Base-by-base conservation (phyloP, 495 filamentous ascomycete species). In the Xylaria venustula region DNA sequence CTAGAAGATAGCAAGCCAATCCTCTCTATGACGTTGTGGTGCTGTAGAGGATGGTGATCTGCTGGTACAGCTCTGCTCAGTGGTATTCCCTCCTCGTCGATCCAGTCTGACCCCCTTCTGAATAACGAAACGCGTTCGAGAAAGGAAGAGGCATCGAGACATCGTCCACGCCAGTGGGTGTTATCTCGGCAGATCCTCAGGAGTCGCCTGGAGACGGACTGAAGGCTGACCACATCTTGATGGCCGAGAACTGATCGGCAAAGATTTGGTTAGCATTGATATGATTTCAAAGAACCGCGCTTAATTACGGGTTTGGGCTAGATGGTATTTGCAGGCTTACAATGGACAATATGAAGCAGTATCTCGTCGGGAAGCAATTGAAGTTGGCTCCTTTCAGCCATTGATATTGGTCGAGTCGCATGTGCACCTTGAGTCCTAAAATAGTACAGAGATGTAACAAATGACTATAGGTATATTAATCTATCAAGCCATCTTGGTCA, bases 331-430 rank as follows among this genome's bases (percentile, higher is more conserved):
- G 15, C 25, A 15, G 42, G 76, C 86, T 79, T 77, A 92, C 88
- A 89, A 47, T 86, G 83, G 58, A 88, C 72, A 61, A 93, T 90
- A 68, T 90, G 87, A 64, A 90, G 80, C 46, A 92, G 71, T 56
- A 93, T 83, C 75, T 94, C 90, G 67, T 84, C 82, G n/a, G 90
- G 90, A 32, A 94, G 83, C 40, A 70, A 80, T 56, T 87, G 79
- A 11, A 80, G 64, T 30, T 5, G 57, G 41, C 34, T 56, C 28
- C 40, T 32, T 41, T 58, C 61, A 54, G 65, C 58, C 68, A 63
- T 69, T 25, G 42, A 19, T 28, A 15, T 44, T 25, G 2, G 19
- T 8, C 23, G 23, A 17, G 45, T 41, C 56, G n/a, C 25, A 32
- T n/a, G 37, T 36, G 17, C 57, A 52, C 57, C 34, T 36, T 17